Base-by-base conservation (phyloP, 371 early-diverging fungal species). In the Parasitella parasitica region DNA sequence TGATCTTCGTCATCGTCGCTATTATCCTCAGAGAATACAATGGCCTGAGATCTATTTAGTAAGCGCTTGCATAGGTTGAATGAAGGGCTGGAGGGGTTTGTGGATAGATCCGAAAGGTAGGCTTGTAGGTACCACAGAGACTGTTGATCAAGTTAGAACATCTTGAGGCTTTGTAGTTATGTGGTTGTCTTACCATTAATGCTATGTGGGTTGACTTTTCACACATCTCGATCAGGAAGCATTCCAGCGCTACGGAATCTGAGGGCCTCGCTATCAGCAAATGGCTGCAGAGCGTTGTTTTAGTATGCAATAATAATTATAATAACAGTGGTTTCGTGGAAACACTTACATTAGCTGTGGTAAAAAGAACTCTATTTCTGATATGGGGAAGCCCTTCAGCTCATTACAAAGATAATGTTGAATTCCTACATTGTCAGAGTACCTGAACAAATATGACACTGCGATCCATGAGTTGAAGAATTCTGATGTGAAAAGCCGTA, bases 401-500 rank as follows among this genome's bases (percentile, higher is more conserved):
- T 87, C 86, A 35, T 90, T 83, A 81, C 97, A 97, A 49, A 99
- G 80, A 66, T 96, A 97, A 62, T 95, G 88, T 54, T 98, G 97
- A 32, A 97, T 94, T 12, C 95, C 97, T 22, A 89, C 78, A 18
- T 82, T 84, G 48, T 91, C 85, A 6, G 91, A 87, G 73, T 97
- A 92, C 59, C 86, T 80, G 68, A 90, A 89, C 20, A 99, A 78
- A 75, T 97, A 99, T 24, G 87, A 88, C n/a, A 97, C 77, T 13
- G 95, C 97, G 59, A 96, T 83, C 84, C 95, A 91, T 32, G 92
- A 78, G 75, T 95, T 91, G 72, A 98, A 96, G 73, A 89, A 93
- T 59, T 95, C 90, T 36, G 92, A 91, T 50, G 91, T 89, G 78
- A 95, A 94, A 16, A 94, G 75, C 20, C 94, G 76, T 61, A 94